Base-by-base conservation (phyloP, 2,329 filamentous ascomycete species). In the Paracoccidioides brasiliensis region DNA sequence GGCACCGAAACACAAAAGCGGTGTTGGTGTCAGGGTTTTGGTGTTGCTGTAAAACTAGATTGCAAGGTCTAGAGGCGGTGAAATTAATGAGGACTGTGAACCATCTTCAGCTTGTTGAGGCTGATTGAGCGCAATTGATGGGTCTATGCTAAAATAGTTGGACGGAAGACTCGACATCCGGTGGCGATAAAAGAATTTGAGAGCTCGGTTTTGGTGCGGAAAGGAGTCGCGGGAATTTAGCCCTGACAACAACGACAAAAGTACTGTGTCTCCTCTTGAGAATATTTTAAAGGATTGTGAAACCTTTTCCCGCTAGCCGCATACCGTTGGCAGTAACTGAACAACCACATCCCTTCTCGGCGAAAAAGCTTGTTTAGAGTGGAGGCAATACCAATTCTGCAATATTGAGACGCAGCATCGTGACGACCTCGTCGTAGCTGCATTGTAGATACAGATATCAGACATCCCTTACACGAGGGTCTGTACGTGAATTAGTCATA, bases 81-180 rank as follows among this genome's bases (percentile, higher is more conserved):
- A 93, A 95, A 64, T 90, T 90, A 1, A 90, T 95, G 87, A 84
- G 90, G 74, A 89, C 95, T 65, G 74, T 95, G 7, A 78, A 86
- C 62, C 22, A 80, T 83, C 53, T 94, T 86, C 65, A 76, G 78
- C 10, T 80, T 82, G 56, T 85, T 95, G 53, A 86, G 83, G 61
- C 74, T 95, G 7, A 82, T 95, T 53, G 90, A 95, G 69, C 78
- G 88, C 53, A 91, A 90, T 64, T 72, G 80, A 62, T 95, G 88
- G 86, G 84, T 95, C 0, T 69, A 95, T 45, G 88, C 85, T 22
- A 54, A 78, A 90, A 55, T 90, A 95, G 65, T 73, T 95, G 1
- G 90, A 96, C 65, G 77, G 75, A 7, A 88, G 94, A 67, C 90
- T 88, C 0, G 90, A 90, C 1, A 78, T 72, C 12, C 81, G 75